Percentiles rank a stretch among this genome's conserved stretches.
Conservation (phyloP, 306 rosid genomes). For the Malus sieversii region DNA sequence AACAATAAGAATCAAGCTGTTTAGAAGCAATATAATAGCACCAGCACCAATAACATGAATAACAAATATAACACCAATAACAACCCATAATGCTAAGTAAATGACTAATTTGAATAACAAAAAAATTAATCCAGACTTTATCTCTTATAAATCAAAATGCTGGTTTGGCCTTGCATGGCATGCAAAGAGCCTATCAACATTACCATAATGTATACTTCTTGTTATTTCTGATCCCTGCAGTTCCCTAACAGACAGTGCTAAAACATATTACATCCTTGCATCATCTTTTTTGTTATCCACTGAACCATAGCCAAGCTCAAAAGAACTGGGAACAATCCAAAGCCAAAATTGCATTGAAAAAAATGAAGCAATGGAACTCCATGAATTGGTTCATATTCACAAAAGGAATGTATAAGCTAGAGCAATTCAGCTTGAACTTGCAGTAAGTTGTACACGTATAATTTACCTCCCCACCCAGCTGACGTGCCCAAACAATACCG, state of each 20-base stretch:
- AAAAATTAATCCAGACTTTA: not conserved
- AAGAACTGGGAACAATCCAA: not conserved
- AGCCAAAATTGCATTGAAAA: not conserved
- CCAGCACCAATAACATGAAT: not conserved
- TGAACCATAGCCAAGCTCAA: not conserved
- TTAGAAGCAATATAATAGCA: conserved; percentile 3
- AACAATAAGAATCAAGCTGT: conserved; percentile 9
- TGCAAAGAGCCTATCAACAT: not conserved
- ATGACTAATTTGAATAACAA: not conserved
- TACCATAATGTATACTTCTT: not conserved
- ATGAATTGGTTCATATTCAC: not conserved
- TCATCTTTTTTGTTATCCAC: not conserved
- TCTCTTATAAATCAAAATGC: not conserved
- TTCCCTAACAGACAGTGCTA: not conserved
- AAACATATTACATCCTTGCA: not conserved
- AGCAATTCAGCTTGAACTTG: not conserved
- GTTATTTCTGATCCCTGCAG: not conserved
- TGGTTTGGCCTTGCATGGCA: not conserved
- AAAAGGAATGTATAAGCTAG: not conserved
- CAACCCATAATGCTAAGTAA: not conserved
- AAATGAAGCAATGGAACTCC: not conserved
- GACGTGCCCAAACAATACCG: conserved; percentile 84
- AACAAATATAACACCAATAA: not conserved
- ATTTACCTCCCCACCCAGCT: conserved; percentile 92
- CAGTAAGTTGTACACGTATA: not conserved